Percentiles rank a stretch among this genome's conserved stretches.
Conservation (phyloP, 1,139 yeast genomes). For the Diutina siamensis region DNA sequence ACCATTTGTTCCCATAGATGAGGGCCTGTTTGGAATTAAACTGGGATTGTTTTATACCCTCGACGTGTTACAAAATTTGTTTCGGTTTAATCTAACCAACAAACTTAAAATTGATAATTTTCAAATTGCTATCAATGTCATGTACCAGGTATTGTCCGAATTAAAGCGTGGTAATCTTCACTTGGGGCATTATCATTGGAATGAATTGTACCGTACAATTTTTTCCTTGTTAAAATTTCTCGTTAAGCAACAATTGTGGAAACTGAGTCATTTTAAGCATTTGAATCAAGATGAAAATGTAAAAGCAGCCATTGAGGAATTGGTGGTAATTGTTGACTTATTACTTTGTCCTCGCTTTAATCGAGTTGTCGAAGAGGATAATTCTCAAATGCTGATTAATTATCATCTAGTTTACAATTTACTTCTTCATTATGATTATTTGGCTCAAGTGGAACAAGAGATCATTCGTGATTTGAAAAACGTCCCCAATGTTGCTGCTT, state of each 20-base stretch:
- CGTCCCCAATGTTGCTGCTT: constrained; percentile 12
- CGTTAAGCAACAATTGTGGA: constrained; percentile 7
- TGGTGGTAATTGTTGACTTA: constrained; percentile 9
- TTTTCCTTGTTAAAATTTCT: constrained; percentile 9
- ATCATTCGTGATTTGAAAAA: constrained; percentile 8
- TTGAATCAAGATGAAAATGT: constrained; percentile 10
- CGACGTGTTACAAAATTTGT: constrained; percentile 25
- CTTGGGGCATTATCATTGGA: constrained; percentile 10
- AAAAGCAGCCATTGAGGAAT: constrained; percentile 10
- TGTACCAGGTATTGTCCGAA: constrained; percentile 16
- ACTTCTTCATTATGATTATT: constrained; percentile 8
- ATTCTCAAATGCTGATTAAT: constrained; percentile 9
- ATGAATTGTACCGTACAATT: constrained; percentile 9
- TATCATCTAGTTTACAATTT: constrained; percentile 10
- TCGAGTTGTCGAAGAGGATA: constrained; percentile 8
- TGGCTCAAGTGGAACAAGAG: constrained; percentile 5
- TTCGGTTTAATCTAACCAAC: constrained; percentile 29
- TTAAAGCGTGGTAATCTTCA: constrained; percentile 9
- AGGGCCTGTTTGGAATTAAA: constrained; percentile 17
- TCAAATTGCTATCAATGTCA: constrained; percentile 16
- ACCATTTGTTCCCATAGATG: constrained; percentile 23
- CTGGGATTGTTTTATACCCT: constrained; percentile 25
- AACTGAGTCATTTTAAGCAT: constrained; percentile 8
- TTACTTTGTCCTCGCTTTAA: constrained; percentile 10
- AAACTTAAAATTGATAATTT: constrained; percentile 21